phyloP scores from a whole-genome alignment of 352 stramenopile species.

The Pythium aristosporum region DNA sequence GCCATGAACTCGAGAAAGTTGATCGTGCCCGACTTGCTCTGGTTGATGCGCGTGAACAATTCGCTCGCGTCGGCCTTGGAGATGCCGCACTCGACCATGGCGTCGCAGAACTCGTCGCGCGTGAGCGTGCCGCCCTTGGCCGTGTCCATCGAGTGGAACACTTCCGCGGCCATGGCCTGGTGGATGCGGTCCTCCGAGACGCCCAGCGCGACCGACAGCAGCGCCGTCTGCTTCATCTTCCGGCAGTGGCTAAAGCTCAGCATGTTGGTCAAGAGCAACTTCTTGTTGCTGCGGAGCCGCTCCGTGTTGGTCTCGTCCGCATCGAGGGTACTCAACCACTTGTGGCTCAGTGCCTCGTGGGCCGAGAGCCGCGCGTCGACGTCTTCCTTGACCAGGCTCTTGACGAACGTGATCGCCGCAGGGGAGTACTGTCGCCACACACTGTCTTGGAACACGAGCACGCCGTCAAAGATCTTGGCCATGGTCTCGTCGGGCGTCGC shows the following conservation, averaged over 20 bases:
- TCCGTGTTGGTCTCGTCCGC: constrained; percentile 19
- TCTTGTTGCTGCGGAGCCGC: constrained; percentile 58
- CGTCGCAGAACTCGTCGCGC: constrained; percentile 92
- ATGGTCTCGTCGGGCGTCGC: constrained; percentile 75
- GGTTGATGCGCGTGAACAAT: constrained; percentile 74
- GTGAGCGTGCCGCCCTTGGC: constrained; percentile 85
- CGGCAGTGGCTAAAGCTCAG: constrained; percentile 68
- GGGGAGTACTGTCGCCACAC: constrained; percentile 69
- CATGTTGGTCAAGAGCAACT: constrained; percentile 74
- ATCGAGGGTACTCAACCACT: constrained; percentile 48
- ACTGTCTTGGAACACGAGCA: constrained; percentile 68
- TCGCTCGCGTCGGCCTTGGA: constrained; percentile 74
- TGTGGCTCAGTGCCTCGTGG: constrained; percentile 64
- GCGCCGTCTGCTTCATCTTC: constrained; percentile 76
- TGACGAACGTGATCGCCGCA: constrained; percentile 70
- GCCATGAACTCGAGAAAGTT: constrained; percentile 97
- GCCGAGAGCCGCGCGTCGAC: constrained; percentile 61
- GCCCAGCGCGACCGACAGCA: constrained; percentile 67
- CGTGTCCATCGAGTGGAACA: constrained; percentile 88
- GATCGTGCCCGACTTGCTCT: constrained; percentile 83
- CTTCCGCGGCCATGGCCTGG: constrained; percentile 69
- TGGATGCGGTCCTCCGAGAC: constrained; percentile 76
- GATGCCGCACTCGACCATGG: constrained; percentile 88
- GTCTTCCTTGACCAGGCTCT: constrained; percentile 77
- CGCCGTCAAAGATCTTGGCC: constrained; percentile 79